Percentiles rank a stretch among this genome's conserved stretches.
phyloP scores from a whole-genome alignment of 2,329 filamentous ascomycete species.

The Cladophialophora chaetospira region DNA sequence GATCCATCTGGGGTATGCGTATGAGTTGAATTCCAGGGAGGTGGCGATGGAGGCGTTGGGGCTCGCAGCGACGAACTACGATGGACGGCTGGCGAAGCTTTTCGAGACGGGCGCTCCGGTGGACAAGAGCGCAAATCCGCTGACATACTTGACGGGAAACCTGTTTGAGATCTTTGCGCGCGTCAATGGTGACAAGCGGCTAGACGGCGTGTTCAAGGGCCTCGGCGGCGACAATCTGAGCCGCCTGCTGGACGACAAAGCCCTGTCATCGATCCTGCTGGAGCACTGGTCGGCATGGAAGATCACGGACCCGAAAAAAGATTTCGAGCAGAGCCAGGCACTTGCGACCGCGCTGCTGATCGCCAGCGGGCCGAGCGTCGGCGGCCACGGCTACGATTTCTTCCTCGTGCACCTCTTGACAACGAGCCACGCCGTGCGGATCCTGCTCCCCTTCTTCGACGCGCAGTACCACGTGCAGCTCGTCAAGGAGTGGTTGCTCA shows the following conservation, averaged over 20 bases:
- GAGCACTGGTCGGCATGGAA: slow-evolving; percentile 93
- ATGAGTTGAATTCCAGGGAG: slow-evolving; percentile 81
- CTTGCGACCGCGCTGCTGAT: slow-evolving; percentile 52
- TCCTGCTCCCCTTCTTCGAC: slow-evolving; percentile 77
- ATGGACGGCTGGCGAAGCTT: slow-evolving; percentile 63
- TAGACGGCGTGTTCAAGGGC: slow-evolving; percentile 66
- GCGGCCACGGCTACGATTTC: slow-evolving; percentile 70
- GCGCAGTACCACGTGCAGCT: slow-evolving; percentile 70
- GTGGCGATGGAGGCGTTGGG: slow-evolving; percentile 85
- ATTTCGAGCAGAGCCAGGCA: slow-evolving; percentile 71
- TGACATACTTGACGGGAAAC: slow-evolving; percentile 62
- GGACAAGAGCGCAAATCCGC: slow-evolving; percentile 46
- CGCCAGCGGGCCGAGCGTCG: slow-evolving; percentile 35
- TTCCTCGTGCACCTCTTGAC: slow-evolving; percentile 81
- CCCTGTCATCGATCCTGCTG: slow-evolving; percentile 62
- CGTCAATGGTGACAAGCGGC: slow-evolving; percentile 67
- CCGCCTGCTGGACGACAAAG: slow-evolving; percentile 67
- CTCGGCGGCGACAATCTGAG: slow-evolving; percentile 66
- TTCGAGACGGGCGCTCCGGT: slow-evolving; percentile 8
- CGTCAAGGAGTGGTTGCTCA: slow-evolving; percentile 86
- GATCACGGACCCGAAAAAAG: slow-evolving; percentile 67
- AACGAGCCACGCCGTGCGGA: slow-evolving; percentile 82
- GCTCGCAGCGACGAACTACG: slow-evolving; percentile 64
- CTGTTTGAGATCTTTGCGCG: slow-evolving; percentile 71
- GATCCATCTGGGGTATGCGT: slow-evolving; percentile 94